Percentiles rank a stretch among this genome's conserved stretches.
Conservation (phyloP, 1,284 basidiomycete genomes). For the Ganoderma sinense region DNA sequence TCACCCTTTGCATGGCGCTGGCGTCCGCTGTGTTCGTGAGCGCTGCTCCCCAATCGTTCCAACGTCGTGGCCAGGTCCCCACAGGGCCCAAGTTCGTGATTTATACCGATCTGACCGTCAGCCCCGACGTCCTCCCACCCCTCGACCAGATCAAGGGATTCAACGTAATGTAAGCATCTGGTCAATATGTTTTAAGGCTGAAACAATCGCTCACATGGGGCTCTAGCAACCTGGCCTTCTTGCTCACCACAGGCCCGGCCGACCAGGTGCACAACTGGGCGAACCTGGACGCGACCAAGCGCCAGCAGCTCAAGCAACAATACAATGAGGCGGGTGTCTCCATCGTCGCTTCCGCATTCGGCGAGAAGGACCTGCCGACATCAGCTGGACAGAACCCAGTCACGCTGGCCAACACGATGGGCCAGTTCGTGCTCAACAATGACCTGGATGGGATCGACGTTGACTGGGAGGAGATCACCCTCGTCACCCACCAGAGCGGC, state of each 20-base stretch:
- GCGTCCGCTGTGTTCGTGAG: not conserved
- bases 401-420: conserved; percentile 52
- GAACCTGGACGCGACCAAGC: conserved; percentile 27
- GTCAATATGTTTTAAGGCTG: not conserved
- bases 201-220: not conserved
- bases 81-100: conserved; percentile 11
- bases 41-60: not conserved
- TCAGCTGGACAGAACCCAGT: conserved; percentile 48
- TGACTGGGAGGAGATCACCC: conserved; percentile 61
- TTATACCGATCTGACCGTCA: conserved; percentile 9
- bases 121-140: conserved; percentile 15
- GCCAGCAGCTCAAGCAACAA: conserved; percentile 46
- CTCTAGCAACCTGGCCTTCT: conserved; percentile 23
- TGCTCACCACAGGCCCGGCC: conserved; percentile 15
- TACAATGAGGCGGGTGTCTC: conserved; percentile 55
- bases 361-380: conserved; percentile 59
- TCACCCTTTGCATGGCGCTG: conserved; percentile 9
- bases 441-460: conserved; percentile 64
- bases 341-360: conserved; percentile 58
- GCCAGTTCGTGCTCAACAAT: conserved; percentile 42
- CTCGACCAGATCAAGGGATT: conserved; percentile 26
- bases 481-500: conserved; percentile 45
- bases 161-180: conserved; percentile 22
- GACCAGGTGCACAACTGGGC: conserved; percentile 21
- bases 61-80: conserved; percentile 1